These are phyloP conservation scores for Wolfiporia cocos DNA, from an alignment of 1,284 basidiomycete genomes.

Conservation along the genomic window DNA sequence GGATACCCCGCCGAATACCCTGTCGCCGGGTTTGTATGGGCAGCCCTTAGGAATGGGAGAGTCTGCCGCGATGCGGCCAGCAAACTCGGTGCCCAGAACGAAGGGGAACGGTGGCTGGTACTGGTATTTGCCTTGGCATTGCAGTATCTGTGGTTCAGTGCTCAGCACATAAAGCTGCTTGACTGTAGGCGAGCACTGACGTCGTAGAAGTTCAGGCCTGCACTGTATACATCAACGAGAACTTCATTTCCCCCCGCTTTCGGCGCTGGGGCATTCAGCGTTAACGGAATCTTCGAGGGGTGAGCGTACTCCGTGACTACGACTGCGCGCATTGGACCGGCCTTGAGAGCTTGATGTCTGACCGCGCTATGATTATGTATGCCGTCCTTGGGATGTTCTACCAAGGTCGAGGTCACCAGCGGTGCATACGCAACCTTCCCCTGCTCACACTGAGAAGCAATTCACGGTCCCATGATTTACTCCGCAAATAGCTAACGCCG, in stretches of 20 bases:
- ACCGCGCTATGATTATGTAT: no score
- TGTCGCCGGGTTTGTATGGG: conserved; percentile 75
- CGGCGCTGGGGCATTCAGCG: conserved; percentile 57
- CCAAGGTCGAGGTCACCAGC: no score
- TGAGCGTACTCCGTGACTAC: conserved; percentile 70
- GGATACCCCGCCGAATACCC: conserved; percentile 86
- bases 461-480: no score
- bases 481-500: no score
- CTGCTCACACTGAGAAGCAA: no score
- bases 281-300: conserved; percentile 61
- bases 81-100: conserved; percentile 80
- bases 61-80: conserved; percentile 68
- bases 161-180: no score
- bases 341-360: no score
- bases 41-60: conserved; percentile 85
- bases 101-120: conserved; percentile 80
- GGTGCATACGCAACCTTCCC: no score
- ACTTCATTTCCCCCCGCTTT: conserved; percentile 52
- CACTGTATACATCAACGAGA: conserved; percentile 78
- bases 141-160: conserved; percentile 78
- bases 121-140: conserved; percentile 88
- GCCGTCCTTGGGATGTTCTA: no score
- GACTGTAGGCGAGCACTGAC: conserved; percentile 39
- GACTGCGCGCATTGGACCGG: conserved; percentile 79
- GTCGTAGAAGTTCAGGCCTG: conserved; percentile 79